Base-by-base conservation (phyloP, 2,329 filamentous ascomycete genomes). In the Achaetomium macrosporum region DNA sequence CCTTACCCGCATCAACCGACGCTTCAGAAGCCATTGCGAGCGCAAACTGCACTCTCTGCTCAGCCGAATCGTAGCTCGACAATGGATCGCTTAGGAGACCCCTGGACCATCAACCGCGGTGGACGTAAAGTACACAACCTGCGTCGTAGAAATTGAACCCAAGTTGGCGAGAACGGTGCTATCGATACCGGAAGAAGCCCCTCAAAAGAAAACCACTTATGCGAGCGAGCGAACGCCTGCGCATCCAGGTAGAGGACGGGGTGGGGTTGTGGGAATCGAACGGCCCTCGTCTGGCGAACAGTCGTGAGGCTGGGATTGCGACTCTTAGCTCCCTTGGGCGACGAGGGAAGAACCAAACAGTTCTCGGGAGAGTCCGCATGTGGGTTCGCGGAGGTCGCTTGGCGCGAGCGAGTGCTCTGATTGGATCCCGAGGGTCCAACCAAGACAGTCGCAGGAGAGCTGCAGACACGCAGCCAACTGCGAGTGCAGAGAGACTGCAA, bases 1-100 rank as follows among this genome's bases (percentile, higher is more conserved):
- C 46, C 60, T 16, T 50, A 66, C 64, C 59, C 25, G 59, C 51
- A 53, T 66, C 65, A 50, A 60, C 61, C 48, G 61, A 56, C 48
- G 59, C 52, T 45, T 63, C 64, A 55, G 64, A 62, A 59, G 63
- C 61, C 65, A 66, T 66, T 41, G 57, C 50, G 56, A 53, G 54
- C 49, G 37, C 51, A 46, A 53, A 53, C 47, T 54, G 46, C 46
- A 51, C 50, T 45, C 45, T 51, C 35, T 25, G 19, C 13, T 33
- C 29, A 39, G 16, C 17, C 25, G 42, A 36, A 29, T 45, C 7
- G 48, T 16, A 16, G 19, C 47, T 43, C 31, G 35, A 13, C 29
- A 33, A 20, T 54, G 39, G 19, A 19, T 41, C 36, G 36, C 42
- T 33, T 29, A 13, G 29, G n/a, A 42, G n/a, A 16, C 33, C 25